Percentiles rank a stretch among this genome's conserved stretches.
Evolutionary conservation across 495 filamentous ascomycete genomes (phyloP).

Genomic region (Daldinia loculata): DNA sequence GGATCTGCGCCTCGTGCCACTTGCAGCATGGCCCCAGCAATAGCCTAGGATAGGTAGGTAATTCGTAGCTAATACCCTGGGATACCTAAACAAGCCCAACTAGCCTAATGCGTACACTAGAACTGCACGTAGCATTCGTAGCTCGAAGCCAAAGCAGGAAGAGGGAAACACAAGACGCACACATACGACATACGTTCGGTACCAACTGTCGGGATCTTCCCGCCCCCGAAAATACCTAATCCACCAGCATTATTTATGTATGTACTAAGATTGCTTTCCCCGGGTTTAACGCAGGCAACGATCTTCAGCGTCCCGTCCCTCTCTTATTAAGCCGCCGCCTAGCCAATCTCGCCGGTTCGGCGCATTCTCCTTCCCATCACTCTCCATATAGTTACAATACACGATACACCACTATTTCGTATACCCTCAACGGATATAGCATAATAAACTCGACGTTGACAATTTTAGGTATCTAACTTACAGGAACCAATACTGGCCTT

Average conservation of each 20-base stretch:
- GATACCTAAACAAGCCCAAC: conserved; percentile 26
- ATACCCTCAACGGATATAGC: conserved; percentile 1
- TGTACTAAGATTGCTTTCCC: conserved; percentile 35
- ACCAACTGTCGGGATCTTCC: conserved; percentile 38
- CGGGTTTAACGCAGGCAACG: conserved; percentile 40
- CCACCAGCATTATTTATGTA: conserved; percentile 16
- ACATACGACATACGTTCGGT: conserved; percentile 8
- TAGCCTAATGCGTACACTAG: conserved; percentile 25
- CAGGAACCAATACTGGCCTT: background rate
- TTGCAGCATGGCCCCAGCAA: conserved; percentile 33
- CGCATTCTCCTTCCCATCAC: conserved; percentile 17
- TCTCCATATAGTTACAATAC: conserved; percentile 8
- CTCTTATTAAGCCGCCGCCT: conserved; percentile 37
- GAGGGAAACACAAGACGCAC: conserved; percentile 1
- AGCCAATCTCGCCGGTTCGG: conserved; percentile 27
- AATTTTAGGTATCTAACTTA: background rate
- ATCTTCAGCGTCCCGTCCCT: conserved; percentile 21
- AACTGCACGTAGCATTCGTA: conserved; percentile 24
- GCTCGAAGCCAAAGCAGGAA: conserved; percentile 14
- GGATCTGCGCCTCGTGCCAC: conserved; percentile 39
- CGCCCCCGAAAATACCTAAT: conserved; percentile 39
- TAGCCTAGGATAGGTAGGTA: conserved; percentile 38
- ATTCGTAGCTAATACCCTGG: conserved; percentile 25
- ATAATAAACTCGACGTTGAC: conserved; percentile 3
- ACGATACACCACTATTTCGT: conserved; percentile 1